These are phyloP conservation scores for Leccinum rimulosum DNA, from an alignment of 768 basidiomycete species.

Conservation along the genomic window DNA sequence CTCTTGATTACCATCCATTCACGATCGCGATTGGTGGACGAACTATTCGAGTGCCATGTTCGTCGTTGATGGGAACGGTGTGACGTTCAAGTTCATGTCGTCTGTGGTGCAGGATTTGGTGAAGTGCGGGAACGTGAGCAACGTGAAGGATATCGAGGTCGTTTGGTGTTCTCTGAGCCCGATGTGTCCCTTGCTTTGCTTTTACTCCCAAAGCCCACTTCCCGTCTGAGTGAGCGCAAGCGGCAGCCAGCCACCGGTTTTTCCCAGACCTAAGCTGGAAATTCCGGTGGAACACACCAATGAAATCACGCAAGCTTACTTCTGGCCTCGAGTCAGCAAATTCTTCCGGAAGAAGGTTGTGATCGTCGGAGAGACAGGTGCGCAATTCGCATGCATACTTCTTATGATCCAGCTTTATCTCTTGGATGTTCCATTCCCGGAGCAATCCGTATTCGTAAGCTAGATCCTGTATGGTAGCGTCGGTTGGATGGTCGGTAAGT, in stretches of 20 bases:
- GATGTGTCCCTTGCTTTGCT: constrained; percentile 15
- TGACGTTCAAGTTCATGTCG: no score
- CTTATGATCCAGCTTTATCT: background rate
- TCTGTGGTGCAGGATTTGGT: no score
- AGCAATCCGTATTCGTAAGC: constrained; percentile 59
- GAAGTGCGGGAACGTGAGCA: no score
- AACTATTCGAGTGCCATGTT: no score
- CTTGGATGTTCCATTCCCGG: constrained; percentile 74
- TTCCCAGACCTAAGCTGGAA: constrained; percentile 40
- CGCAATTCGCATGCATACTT: background rate
- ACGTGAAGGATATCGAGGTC: no score
- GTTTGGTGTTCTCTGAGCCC: no score
- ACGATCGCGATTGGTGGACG: no score
- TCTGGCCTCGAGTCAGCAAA: constrained; percentile 76
- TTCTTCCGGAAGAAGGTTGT: constrained; percentile 77
- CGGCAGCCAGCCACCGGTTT: constrained; percentile 39
- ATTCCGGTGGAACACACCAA: constrained; percentile 51
- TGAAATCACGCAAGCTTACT: constrained; percentile 70
- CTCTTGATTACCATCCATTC: no score
- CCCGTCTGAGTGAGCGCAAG: constrained; percentile 45
- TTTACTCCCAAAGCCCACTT: constrained; percentile 69
- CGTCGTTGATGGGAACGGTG: no score
- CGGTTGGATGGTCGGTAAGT: constrained; percentile 79
- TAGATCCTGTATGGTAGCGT: constrained; percentile 93
- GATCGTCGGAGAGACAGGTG: constrained; percentile 85